Evolutionary conservation across 2,329 filamentous ascomycete genomes (phyloP), one percentile per base, ranked within the genome.

Genomic region (Penicillium sp.): DNA sequence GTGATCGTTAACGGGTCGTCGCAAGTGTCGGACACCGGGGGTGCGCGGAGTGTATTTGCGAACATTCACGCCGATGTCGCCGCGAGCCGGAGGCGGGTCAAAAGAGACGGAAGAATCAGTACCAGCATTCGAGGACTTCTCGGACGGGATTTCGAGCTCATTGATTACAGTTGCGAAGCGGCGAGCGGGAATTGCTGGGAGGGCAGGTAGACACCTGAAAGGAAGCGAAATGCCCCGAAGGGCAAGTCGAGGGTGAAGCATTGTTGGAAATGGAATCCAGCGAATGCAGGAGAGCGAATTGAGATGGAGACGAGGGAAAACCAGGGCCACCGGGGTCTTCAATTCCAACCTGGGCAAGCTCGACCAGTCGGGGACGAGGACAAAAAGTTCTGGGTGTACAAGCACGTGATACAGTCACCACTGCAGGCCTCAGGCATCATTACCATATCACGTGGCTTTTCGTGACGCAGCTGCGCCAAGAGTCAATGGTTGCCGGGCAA

Each of bases 1-100:
- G 73, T 99, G 94, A 67, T 96, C 91, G 74, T 97, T 97, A 74
- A 96, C 87, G 13, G 94, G 91, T 41, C 94, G 85, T 72, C 87
- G 88, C 60, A 99, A 79, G 82, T 99, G 94, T 66, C 94, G 86
- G 53, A 95, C 74, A 81, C 94, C 94, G 12, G 93, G 93, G 0
- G 94, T 96, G 65, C 90, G 86, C 33, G 94, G 94, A 72, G 89
- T 97, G 74, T 96, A 99, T 49, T 89, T 94, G 65, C 90, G 86
- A 72, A 97, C 71, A 42, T 80, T 75, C 16, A 74, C 64, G 54
- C 69, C 74, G 39, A 61, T 63, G 26, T 75, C 70, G 50, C 74
- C 70, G 21, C 71, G 71, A n/a, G 70, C 65, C 3, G 75, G 70
- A 6, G 77, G 77, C 58, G 77, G 75, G 47, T 75, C 74, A 54